Percentiles rank a stretch among this genome's conserved stretches.
Conservation (phyloP, 306 rosid species). For the Malus domestica region DNA sequence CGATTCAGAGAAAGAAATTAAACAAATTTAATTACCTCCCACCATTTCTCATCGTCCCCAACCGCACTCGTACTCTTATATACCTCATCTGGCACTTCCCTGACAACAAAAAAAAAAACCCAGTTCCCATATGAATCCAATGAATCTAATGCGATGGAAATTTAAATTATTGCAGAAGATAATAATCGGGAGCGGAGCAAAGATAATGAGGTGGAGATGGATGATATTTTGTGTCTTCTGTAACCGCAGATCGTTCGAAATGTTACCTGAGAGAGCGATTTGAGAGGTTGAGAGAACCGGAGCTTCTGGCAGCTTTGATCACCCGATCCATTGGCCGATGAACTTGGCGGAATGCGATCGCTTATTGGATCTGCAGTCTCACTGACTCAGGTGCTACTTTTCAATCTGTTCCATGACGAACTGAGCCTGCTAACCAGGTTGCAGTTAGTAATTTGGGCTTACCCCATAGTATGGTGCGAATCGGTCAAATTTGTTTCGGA, state of each 20-base stretch:
- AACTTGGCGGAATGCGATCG: background rate
- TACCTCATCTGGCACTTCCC: constrained; percentile 77
- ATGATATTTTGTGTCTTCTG: background rate
- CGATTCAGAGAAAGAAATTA: background rate
- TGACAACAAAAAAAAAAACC: constrained; percentile 14
- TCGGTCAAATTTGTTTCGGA: too few species aligned
- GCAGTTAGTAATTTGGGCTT: too few species aligned
- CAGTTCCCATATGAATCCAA: background rate
- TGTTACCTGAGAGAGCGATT: constrained; percentile 74
- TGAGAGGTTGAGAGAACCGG: constrained; percentile 95
- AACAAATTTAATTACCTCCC: constrained; percentile 56
- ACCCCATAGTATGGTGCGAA: too few species aligned
- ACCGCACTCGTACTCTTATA: constrained; percentile 58
- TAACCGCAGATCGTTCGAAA: background rate
- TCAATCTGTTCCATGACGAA: background rate
- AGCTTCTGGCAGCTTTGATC: constrained; percentile 77
- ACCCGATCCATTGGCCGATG: constrained; percentile 59
- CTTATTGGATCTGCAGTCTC: constrained; percentile 21
- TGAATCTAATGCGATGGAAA: background rate
- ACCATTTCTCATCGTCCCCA: constrained; percentile 75
- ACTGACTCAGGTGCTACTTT: background rate
- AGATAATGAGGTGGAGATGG: background rate
- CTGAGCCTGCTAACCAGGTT: background rate
- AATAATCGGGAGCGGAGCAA: background rate
- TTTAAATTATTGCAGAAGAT: background rate